Conservation (phyloP, 163 green algal species). For the Scenedesmus sp. region DNA sequence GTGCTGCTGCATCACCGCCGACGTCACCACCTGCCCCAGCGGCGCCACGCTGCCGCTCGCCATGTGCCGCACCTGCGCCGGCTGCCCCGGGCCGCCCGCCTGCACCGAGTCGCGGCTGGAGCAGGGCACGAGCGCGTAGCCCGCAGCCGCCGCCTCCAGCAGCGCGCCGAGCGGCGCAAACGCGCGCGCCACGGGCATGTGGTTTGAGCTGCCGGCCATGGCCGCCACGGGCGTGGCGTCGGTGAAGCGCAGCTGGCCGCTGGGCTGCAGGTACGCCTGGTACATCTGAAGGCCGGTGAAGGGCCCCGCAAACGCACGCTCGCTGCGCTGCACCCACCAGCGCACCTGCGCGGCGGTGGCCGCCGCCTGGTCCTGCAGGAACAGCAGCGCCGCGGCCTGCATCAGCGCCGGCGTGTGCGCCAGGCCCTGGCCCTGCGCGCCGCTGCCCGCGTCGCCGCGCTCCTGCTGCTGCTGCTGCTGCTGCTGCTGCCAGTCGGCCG, state of each 20-base stretch:
- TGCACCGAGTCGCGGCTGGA: not conserved
- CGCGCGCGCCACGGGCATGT: not conserved
- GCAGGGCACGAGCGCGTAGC: conserved; percentile 28
- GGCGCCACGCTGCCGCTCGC: conserved; percentile 2
- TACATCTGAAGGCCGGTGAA: conserved; percentile 33
- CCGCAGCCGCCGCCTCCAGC: conserved; percentile 20
- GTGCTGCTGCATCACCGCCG: conserved; percentile 12
- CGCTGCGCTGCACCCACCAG: conserved; percentile 39
- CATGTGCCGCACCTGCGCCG: not conserved
- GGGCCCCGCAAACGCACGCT: conserved; percentile 17
- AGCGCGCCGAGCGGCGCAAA: conserved; percentile 32
- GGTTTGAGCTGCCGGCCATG: not conserved
- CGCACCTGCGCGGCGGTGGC: not conserved
- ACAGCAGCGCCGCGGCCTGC: conserved; percentile 32
- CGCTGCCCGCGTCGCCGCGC: no score
- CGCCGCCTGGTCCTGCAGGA: not conserved
- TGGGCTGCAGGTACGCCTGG: conserved; percentile 28
- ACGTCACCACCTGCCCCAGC: conserved; percentile 31
- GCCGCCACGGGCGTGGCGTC: conserved; percentile 19
- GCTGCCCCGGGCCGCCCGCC: not conserved
- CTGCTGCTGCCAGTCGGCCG: conserved; percentile 1
- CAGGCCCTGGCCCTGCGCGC: not conserved
- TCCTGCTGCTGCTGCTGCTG: not conserved
- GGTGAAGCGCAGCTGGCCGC: not conserved
- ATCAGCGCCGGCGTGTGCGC: not conserved